Base-by-base conservation (phyloP, 2,329 filamentous ascomycete species). In the Xylariaceae sp. region DNA sequence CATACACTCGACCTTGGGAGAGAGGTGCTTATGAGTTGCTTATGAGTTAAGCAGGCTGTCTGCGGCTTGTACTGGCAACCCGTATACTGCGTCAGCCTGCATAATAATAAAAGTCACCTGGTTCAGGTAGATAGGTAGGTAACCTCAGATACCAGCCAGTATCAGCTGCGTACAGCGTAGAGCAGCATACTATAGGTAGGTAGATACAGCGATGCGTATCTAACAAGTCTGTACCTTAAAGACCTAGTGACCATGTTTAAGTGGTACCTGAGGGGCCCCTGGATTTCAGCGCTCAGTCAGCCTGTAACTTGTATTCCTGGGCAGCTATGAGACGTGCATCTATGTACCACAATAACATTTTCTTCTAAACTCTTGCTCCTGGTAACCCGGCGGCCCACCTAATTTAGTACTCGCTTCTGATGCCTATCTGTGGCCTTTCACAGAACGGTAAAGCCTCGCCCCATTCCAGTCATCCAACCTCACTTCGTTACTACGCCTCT, bases 331-430 rank as follows among this genome's bases (percentile, higher is more conserved):
- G 33, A 30, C 29, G 3, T 6, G 7, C 15, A 16, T 32, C 9
- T n/a, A 27, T 33, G 51, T 55, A 46, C 30, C 36, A 6, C 23
- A 18, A 37, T 50, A 49, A 50, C 50, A 50, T 53, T 46, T 57
- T n/a, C n/a, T 18, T 46, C 27, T 42, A 15, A n/a, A 29, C n/a
- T 21, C 11, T 18, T 45, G 9, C 23, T 27, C 26, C 18, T 29
- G 29, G n/a, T 20, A 27, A 11, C 16, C 39, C 35, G 21, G 44
- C 39, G 21, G 16, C 53, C 53, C 53, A 21, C 48, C 48, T 47
- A 42, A 48, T 48, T 52, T n/a, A n/a, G n/a, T n/a, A 42, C 41
- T 43, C 36, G 41, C 29, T 6, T 45, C 43, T 33, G 35, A 33
- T 16, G 26, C 21, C 29, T 43, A 29, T 9, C 27, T 20, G 13